These are phyloP conservation scores for Picochlorum sp. DNA, from an alignment of 139 green algal species.

Conservation along the genomic window DNA sequence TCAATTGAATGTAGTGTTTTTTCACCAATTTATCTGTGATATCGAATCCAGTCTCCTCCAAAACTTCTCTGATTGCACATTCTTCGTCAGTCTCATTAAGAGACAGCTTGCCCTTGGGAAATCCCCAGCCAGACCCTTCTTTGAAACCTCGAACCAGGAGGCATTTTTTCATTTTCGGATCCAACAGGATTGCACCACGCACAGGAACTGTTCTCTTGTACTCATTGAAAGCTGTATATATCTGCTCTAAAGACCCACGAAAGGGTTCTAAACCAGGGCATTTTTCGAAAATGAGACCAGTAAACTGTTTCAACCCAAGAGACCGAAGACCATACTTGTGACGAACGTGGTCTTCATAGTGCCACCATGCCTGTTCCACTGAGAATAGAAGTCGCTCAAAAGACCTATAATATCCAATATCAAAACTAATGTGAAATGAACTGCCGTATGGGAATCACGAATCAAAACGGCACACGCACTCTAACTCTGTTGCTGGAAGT, in stretches of 20 bases:
- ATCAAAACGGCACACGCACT: conserved; percentile 28
- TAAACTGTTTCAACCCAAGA: conserved; percentile 53
- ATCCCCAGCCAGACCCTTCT: conserved; percentile 72
- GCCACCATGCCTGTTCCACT: conserved; percentile 93
- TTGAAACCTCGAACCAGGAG: conserved; percentile 83
- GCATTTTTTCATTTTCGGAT: conserved; percentile 62
- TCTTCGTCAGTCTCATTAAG: conserved; percentile 67
- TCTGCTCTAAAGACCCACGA: conserved; percentile 46
- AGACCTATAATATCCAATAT: conserved; percentile 38
- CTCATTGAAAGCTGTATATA: conserved; percentile 69
- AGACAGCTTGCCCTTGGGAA: conserved; percentile 87
- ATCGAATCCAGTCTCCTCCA: conserved; percentile 74
- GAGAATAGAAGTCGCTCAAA: conserved; percentile 86
- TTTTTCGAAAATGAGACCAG: conserved; percentile 56
- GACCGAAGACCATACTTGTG: conserved; percentile 11
- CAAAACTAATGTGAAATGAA: background rate
- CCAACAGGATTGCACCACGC: conserved; percentile 82
- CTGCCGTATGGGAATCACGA: background rate
- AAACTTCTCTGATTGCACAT: conserved; percentile 80
- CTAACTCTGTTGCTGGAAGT: conserved; percentile 61
- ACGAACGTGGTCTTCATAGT: conserved; percentile 68
- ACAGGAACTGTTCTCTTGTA: conserved; percentile 80
- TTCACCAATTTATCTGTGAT: conserved; percentile 36
- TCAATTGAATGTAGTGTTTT: conserved; percentile 55
- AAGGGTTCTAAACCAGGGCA: conserved; percentile 61